Evolutionary conservation across 257 asterid genomes (phyloP), one percentile per base, ranked within the genome.

Genomic region (Paulownia fortunei): DNA sequence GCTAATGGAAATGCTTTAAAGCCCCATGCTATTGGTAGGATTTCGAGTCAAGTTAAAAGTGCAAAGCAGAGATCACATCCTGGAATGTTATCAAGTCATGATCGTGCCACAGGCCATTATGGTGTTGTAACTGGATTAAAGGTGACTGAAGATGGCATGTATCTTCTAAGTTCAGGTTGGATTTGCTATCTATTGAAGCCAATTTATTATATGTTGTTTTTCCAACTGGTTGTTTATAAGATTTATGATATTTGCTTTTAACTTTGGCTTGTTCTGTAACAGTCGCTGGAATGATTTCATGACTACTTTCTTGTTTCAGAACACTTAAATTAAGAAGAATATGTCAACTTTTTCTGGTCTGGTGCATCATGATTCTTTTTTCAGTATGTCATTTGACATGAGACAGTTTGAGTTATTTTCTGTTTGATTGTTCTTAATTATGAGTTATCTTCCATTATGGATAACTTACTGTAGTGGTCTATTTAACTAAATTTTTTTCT

Each of bases 91-190:
- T 93, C 99, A 11, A 84, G 86, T 82, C 96, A 87, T 68, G 96
- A 96, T 92, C 96, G 96, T 44, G 91, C 97, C 74, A 93, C 99
- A 41, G 98, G 88, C 79, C 99, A 96, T 86, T 96, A 96, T 81
- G 99, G 99, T 73, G 89, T 90, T 77, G 96, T 96, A 47, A 88
- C 92, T 82, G 96, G 97, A 82, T 79, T 96, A 78, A 89, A 90
- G 89, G 86, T 86, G 79, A 92, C 98, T 34, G 88, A 79, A 39
- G 98, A 96, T 86, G 99, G 99, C 84, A 89, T 90, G 97, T 90
- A 92, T 87, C 98, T 96, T 73, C 88, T 96, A 27, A 92, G 97
- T 89, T 96, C 99, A 93, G 99, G 99, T 93, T 76, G 81, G 62
- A 69, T 78, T 86, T 37, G 13, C 82, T 81, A 59, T 60, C 23